A percentile compares a stretch with the other conserved stretches of the same genome.
phyloP scores from a whole-genome alignment of 2,329 filamentous ascomycete genomes.

The Cladosporium sp. region DNA sequence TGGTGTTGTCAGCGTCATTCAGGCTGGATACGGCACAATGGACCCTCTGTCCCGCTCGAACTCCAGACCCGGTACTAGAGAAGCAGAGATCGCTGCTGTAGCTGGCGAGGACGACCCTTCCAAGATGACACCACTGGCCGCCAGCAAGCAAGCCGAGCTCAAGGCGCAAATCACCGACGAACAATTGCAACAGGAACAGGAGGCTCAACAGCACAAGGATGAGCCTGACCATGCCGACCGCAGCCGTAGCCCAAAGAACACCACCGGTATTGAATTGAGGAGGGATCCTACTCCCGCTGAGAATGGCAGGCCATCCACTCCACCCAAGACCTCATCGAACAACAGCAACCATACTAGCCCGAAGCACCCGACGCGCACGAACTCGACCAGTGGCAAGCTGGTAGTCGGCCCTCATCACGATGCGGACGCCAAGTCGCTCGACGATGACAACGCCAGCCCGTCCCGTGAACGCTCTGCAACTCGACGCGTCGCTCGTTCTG shows the following conservation, averaged over 20 bases:
- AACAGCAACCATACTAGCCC: constrained; percentile 1
- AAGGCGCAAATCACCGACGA: constrained; percentile 15
- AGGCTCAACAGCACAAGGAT: background rate
- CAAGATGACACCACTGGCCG: constrained; percentile 10
- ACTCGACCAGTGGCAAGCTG: constrained; percentile 20
- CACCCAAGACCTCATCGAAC: background rate
- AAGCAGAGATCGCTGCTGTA: constrained; percentile 9
- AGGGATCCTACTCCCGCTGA: constrained; percentile 7
- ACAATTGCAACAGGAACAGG: constrained; percentile 5
- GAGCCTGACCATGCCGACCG: constrained; percentile 8
- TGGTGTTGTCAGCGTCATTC: constrained; percentile 64
- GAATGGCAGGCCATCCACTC: background rate
- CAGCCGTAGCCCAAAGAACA: constrained; percentile 17
- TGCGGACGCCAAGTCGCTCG: constrained; percentile 25
- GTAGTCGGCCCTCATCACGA: constrained; percentile 36
- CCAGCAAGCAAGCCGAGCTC: constrained; percentile 17
- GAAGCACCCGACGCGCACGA: background rate
- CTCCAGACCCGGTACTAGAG: constrained; percentile 1
- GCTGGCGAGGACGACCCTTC: constrained; percentile 5
- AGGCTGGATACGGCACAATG: constrained; percentile 31
- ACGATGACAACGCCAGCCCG: constrained; percentile 31
- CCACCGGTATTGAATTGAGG: constrained; percentile 12
- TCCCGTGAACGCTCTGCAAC: constrained; percentile 46
- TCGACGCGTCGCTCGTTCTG: constrained; percentile 59
- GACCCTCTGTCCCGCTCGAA: constrained; percentile 4